Base-by-base conservation (phyloP, 768 basidiomycete genomes). In the Phanerodontia chrysosporium region DNA sequence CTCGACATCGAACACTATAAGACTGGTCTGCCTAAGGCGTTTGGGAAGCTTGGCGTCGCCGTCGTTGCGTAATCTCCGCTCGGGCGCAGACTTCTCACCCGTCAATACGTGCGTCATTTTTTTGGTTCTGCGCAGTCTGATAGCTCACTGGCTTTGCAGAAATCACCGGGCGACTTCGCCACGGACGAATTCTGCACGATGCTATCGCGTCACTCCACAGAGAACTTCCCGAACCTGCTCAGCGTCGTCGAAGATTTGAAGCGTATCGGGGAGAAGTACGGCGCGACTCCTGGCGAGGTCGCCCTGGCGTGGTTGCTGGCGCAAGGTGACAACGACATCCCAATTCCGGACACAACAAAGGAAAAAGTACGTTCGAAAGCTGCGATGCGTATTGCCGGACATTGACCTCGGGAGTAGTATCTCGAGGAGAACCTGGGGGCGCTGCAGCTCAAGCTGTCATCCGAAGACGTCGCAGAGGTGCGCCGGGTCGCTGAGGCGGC, bases 21-120 rank as follows among this genome's bases (percentile, higher is more conserved):
- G 63, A 67, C 72, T 46, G 67, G 66, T 16, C 61, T 75, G 1
- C 62, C 75, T 30, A 65, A 69, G n/a, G 62, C 73, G 16, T 73
- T 73, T 2, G 67, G 69, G n/a, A 78, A 80, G 62, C 69, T 78
- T 21, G 78, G 76, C 30, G 69, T 80, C 32, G 61, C 69, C 3
- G 65, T 79, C 55, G 65, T 77, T 55, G 77, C 78, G 22, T 79
- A 76, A 64, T 74, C 76, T 5, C 83, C 83, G 0, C 73, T 83
- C 44, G 80, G 76, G 1, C 73, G 80, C 24, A 81, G 82, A 0
- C 51, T 84, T 25, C 62, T 80, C 51, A 80, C 79, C 1, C 82
- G 82, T n/a, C 71, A 69, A 70, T 76, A 72, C 55, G 77, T 75
- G 45, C 46, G 74, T 62, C 16, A 21, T n/a, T 21, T 2, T 14